Conservation (phyloP, 1,139 yeast genomes). For the Yarrowia galli region DNA sequence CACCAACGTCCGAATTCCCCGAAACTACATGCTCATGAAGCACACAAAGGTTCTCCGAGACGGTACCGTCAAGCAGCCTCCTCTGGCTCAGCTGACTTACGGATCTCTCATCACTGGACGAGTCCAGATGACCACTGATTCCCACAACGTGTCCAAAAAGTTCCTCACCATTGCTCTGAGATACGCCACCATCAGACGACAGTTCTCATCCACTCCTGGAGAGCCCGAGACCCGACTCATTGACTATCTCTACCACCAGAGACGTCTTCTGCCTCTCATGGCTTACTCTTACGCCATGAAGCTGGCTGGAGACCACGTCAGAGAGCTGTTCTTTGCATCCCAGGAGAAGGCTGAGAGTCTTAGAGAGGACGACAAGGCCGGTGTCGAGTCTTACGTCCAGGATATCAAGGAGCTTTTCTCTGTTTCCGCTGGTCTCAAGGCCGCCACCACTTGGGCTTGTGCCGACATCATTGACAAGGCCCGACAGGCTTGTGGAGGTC, state of each 20-base stretch:
- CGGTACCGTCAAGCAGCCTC: conserved; percentile 71
- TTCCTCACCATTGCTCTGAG: conserved; percentile 84
- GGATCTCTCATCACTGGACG: conserved; percentile 89
- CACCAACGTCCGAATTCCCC: conserved; percentile 79
- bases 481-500: conserved; percentile 96
- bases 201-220: conserved; percentile 64
- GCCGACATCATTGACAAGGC: conserved; percentile 83
- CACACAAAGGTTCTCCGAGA: conserved; percentile 74
- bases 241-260: conserved; percentile 86
- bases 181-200: conserved; percentile 89
- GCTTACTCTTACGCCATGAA: conserved; percentile 80
- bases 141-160: conserved; percentile 80
- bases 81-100: conserved; percentile 85
- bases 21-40: conserved; percentile 81
- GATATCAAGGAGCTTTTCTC: conserved; percentile 80
- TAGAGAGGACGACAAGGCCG: conserved; percentile 56
- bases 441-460: conserved; percentile 87
- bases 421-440: conserved; percentile 87
- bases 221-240: conserved; percentile 57
- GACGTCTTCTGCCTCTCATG: conserved; percentile 79
- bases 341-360: conserved; percentile 48
- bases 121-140: conserved; percentile 86
- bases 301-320: conserved; percentile 71
- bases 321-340: conserved; percentile 60
- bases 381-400: conserved; percentile 59